Evolutionary conservation across 345 rosid genomes (phyloP).

Genomic region (Sisymbrium irio): DNA sequence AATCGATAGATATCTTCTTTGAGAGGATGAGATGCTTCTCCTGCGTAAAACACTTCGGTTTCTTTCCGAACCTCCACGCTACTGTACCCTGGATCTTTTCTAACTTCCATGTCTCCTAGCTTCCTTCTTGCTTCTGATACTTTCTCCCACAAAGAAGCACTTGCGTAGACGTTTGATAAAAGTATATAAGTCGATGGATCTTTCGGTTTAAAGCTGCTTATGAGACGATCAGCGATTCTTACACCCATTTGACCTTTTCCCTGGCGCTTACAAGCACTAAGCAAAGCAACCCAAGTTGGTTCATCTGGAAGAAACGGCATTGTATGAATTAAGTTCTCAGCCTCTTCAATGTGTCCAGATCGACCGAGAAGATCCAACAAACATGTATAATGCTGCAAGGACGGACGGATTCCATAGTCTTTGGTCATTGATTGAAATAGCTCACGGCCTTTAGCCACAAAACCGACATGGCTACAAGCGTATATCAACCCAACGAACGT

Average conservation of each 20-base stretch:
- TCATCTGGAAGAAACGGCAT: constrained; percentile 82
- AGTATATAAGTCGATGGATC: constrained; percentile 70
- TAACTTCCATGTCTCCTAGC: constrained; percentile 50
- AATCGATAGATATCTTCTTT: constrained; percentile 49
- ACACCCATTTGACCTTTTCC: constrained; percentile 49
- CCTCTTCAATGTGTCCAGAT: constrained; percentile 70
- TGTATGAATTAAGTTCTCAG: constrained; percentile 49
- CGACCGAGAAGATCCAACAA: constrained; percentile 77
- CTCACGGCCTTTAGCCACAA: constrained; percentile 57
- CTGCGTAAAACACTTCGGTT: constrained; percentile 62
- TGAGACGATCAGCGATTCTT: constrained; percentile 52
- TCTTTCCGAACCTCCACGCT: constrained; percentile 48
- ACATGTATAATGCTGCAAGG: constrained; percentile 74
- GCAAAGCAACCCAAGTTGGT: constrained; percentile 79
- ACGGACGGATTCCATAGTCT: constrained; percentile 54
- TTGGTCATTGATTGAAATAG: constrained; percentile 59
- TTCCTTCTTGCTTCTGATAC: constrained; percentile 55
- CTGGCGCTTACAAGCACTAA: constrained; percentile 69
- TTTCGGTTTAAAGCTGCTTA: constrained; percentile 44
- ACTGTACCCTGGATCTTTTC: constrained; percentile 70
- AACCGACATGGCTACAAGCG: constrained; percentile 80
- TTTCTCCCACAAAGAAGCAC: constrained; percentile 54
- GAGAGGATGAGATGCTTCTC: constrained; percentile 55
- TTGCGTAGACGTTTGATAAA: constrained; percentile 61
- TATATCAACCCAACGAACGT: constrained; percentile 75